A percentile compares a stretch with the other conserved stretches of the same genome.
These are phyloP conservation scores for Homolaphlyctis polyrhiza DNA, from an alignment of 371 early-diverging fungal species.

Conservation along the genomic window DNA sequence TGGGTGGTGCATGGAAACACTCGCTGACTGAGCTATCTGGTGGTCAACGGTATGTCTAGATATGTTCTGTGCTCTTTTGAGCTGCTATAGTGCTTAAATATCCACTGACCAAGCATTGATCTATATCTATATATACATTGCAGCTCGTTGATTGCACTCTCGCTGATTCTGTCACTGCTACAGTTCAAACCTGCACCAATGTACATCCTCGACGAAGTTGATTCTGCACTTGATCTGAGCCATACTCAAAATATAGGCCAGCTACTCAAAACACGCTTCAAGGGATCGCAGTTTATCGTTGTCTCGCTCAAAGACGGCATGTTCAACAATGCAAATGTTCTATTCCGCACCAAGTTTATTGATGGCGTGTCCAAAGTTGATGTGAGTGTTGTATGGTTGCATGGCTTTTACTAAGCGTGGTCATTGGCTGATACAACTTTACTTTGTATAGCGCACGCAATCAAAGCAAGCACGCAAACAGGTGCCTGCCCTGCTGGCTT, in stretches of 20 bases:
- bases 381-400: slow-evolving; percentile 21
- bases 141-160: slow-evolving; percentile 91
- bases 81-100: background rate
- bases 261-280: slow-evolving; percentile 91
- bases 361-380: slow-evolving; percentile 97
- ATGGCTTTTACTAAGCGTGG: too few species aligned
- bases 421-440: too few species aligned
- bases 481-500: background rate
- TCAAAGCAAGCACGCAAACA: background rate
- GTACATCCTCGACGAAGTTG: slow-evolving; percentile 99
- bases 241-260: slow-evolving; percentile 99
- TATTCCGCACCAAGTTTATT: slow-evolving; percentile 93
- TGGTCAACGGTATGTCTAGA: slow-evolving; percentile 81
- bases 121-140: background rate
- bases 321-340: slow-evolving; percentile 99
- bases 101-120: background rate
- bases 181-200: slow-evolving; percentile 99
- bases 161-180: slow-evolving; percentile 93
- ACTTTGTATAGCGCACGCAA: background rate
- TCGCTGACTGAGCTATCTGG: slow-evolving; percentile 97
- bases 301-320: slow-evolving; percentile 99
- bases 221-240: slow-evolving; percentile 98
- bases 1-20: slow-evolving; percentile 98
- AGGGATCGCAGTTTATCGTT: slow-evolving; percentile 97
- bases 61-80: background rate